Evolutionary conservation across 1,284 basidiomycete species (phyloP).

Genomic region (Ceratobasidium sp.): DNA sequence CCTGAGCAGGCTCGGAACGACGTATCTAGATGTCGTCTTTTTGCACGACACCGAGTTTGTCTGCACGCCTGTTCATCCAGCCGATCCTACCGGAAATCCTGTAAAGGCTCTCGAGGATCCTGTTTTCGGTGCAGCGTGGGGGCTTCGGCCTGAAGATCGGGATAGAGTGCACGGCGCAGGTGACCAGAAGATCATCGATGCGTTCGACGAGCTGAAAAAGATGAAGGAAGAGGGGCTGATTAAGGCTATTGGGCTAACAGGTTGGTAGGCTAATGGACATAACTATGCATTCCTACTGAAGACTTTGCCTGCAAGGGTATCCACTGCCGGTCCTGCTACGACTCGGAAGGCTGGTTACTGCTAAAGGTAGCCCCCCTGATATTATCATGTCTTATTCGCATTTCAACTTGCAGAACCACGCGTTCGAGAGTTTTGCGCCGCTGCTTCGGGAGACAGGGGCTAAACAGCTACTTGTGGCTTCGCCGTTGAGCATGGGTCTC

Average conservation of each 20-base stretch:
- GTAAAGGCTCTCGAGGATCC: conserved; percentile 68
- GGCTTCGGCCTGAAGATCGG: conserved; percentile 71
- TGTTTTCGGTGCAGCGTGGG: conserved; percentile 66
- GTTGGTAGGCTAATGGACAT: conserved; percentile 60
- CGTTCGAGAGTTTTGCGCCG: conserved; percentile 73
- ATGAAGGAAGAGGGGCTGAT: conserved; percentile 86
- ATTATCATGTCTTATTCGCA: conserved; percentile 90
- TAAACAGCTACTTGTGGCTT: conserved; percentile 83
- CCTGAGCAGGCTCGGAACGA: conserved; percentile 80
- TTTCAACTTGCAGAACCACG: conserved; percentile 84
- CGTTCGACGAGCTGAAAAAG: conserved; percentile 77
- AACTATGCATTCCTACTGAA: not conserved
- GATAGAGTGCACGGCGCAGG: conserved; percentile 78
- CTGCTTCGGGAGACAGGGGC: conserved; percentile 73
- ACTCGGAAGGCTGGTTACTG: conserved; percentile 79
- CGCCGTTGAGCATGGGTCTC: conserved; percentile 94
- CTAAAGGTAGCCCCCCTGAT: conserved; percentile 79
- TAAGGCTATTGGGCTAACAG: conserved; percentile 86
- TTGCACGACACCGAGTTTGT: conserved; percentile 96
- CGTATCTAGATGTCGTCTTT: conserved; percentile 89
- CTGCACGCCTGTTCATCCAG: conserved; percentile 66
- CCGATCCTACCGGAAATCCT: conserved; percentile 67
- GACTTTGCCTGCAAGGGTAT: conserved; percentile 69
- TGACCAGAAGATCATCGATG: conserved; percentile 84
- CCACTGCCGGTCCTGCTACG: conserved; percentile 92